Conservation (phyloP, 768 basidiomycete genomes). For the Kwoniella sp. region DNA sequence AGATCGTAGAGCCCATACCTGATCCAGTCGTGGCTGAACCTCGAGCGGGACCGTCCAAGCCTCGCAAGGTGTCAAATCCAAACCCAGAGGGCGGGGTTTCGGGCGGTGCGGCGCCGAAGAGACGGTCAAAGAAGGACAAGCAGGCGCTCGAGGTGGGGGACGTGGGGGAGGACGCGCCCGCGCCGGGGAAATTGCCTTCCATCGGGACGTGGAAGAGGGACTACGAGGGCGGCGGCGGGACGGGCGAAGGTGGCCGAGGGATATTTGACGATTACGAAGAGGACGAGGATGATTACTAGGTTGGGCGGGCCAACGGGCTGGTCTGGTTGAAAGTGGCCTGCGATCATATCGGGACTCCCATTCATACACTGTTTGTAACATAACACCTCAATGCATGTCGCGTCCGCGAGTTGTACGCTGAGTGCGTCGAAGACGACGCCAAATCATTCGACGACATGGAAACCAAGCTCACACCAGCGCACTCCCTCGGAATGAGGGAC, state of each 20-base stretch:
- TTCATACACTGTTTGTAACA: no score
- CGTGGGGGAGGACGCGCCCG: neutral
- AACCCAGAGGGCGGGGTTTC: conserved; percentile 6
- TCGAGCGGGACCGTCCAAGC: conserved; percentile 12
- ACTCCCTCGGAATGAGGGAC: no score
- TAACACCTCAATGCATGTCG: no score
- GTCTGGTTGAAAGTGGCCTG: no score
- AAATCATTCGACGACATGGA: no score
- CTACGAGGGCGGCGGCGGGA: conserved; percentile 47
- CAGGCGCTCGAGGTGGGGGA: neutral
- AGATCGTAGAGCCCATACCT: conserved; percentile 77
- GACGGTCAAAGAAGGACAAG: conserved; percentile 19
- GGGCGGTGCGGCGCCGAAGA: conserved; percentile 9
- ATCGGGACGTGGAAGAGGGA: conserved; percentile 36
- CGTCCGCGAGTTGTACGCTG: no score
- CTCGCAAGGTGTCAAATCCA: conserved; percentile 11
- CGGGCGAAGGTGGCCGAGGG: conserved; percentile 49
- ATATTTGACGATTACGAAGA: conserved; percentile 50
- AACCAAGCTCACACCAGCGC: no score
- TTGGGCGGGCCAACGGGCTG: no score
- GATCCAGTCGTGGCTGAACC: conserved; percentile 76
- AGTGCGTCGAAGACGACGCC: no score
- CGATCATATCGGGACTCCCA: no score
- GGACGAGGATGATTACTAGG: conserved; percentile 49
- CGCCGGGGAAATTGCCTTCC: conserved; percentile 15